Percentiles rank a stretch among this genome's conserved stretches.
phyloP scores from a whole-genome alignment of 768 basidiomycete genomes.

The Termitomyces heimii region DNA sequence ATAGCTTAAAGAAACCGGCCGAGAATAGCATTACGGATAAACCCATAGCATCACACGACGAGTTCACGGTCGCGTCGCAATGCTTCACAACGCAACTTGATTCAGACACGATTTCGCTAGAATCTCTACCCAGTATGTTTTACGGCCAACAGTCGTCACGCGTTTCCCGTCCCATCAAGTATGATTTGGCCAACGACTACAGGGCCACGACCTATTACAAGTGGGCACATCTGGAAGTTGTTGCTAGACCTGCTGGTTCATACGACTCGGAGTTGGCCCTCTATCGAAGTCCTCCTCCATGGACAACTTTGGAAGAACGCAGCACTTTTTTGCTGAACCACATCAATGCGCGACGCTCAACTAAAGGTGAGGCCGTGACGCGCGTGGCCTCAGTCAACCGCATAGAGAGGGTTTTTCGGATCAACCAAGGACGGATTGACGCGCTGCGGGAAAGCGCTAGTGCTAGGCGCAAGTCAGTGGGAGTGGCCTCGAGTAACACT shows the following conservation, averaged over 20 bases:
- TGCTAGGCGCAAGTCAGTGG: constrained; percentile 2
- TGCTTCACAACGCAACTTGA: not conserved
- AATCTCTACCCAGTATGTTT: constrained; percentile 11
- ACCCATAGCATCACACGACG: not conserved
- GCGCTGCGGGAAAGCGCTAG: constrained; percentile 10
- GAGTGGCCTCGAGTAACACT: not conserved
- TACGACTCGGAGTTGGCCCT: constrained; percentile 25
- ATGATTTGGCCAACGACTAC: constrained; percentile 10
- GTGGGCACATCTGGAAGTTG: constrained; percentile 1
- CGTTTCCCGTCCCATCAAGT: not conserved
- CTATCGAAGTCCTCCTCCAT: constrained; percentile 31
- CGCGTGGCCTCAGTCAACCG: constrained; percentile 6
- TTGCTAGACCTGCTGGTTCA: not conserved
- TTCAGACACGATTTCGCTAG: not conserved
- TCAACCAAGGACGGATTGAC: constrained; percentile 8
- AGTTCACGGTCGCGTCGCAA: not conserved
- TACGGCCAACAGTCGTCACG: constrained; percentile 6
- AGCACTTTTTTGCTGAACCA: constrained; percentile 1
- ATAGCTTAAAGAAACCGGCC: constrained; percentile 10
- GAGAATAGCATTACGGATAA: not conserved
- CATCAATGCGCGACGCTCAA: not conserved
- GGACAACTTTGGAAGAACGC: constrained; percentile 20
- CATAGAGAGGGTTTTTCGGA: constrained; percentile 7
- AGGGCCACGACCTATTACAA: constrained; percentile 11
- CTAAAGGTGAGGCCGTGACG: not conserved